A percentile compares a stretch with the other conserved stretches of the same genome.
Evolutionary conservation across 2,329 filamentous ascomycete species (phyloP).

Genomic region (Penicillium nordicum): DNA sequence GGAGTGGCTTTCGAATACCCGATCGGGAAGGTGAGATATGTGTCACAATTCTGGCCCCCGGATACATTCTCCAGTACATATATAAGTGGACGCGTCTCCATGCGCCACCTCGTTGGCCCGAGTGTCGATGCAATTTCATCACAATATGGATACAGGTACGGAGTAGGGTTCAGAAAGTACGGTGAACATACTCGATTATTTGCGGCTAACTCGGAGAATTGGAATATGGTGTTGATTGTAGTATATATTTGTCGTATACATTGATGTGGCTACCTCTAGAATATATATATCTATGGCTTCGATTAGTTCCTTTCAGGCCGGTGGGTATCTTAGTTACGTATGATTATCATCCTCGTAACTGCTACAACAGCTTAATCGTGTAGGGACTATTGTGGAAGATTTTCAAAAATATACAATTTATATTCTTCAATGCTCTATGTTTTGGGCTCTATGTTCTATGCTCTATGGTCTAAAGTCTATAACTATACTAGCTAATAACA

Average conservation of each 20-base stretch:
- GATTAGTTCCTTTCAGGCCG: neutral
- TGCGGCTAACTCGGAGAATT: neutral
- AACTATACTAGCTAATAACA: neutral
- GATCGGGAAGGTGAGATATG: neutral
- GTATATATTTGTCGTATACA: neutral
- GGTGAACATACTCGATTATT: neutral
- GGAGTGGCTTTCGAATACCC: neutral
- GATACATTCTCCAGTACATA: neutral
- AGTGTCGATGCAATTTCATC: neutral
- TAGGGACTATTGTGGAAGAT: too few species aligned
- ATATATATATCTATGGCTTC: neutral
- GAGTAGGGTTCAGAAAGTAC: neutral
- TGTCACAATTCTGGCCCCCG: neutral
- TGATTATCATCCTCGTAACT: neutral
- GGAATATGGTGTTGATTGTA: neutral
- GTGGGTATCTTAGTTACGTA: too few species aligned
- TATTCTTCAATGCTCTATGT: neutral
- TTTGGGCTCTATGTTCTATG: neutral
- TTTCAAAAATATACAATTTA: neutral
- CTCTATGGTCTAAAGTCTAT: neutral
- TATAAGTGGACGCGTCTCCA: neutral
- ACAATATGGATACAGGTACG: neutral
- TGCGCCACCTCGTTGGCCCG: neutral
- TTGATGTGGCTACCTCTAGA: neutral
- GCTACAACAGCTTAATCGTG: neutral